Base-by-base conservation (phyloP, 768 basidiomycete genomes). In the Mycena galopus region DNA sequence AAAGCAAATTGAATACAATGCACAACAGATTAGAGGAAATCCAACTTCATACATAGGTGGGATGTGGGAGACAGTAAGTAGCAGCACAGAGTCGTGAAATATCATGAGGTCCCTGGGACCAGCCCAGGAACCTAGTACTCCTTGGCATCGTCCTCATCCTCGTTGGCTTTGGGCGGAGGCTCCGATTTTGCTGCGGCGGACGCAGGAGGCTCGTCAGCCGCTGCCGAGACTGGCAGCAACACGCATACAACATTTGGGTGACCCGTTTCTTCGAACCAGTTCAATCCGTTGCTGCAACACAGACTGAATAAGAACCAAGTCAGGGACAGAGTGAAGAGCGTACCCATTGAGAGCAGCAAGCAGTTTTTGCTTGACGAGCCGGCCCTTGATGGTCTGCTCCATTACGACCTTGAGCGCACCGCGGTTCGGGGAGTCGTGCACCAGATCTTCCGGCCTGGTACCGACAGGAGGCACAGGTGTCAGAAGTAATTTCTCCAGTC, bases 301-400 rank as follows among this genome's bases (percentile, higher is more conserved):
- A 2, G 58, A 25, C 4, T 55, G 8, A 35, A 16, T 53, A 53
- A 35, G 17, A 42, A 30, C 19, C 4, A 21, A 10, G 23, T 27
- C 1, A 21, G 5, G 21, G 29, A 2, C 23, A 44, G 21, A 30
- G n/a, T 2, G 23, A 19, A 21, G 23, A 11, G 65, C 73, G 25
- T 37, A 74, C 73, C 35, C 50, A 14, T 23, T 61, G 5, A 75
- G 39, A 1, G 74, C 71, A 33, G 10, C 27, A 16, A 75, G 47
- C 58, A 75, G 25, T n/a, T 61, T 33, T 23, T 57, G 39, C 57
- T 75, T 75, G 32, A 75, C 74, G 9, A 75, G 9, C 30, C 74
- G 58, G 2, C 74, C 71, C 59, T 75, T 75, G 58, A 75, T 75
- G 12, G 67, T 44, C 67, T 72, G 70, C 71, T 75, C 67, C 74